Conservation (phyloP, 305 asterid genomes). For the Striga hermonthica region DNA sequence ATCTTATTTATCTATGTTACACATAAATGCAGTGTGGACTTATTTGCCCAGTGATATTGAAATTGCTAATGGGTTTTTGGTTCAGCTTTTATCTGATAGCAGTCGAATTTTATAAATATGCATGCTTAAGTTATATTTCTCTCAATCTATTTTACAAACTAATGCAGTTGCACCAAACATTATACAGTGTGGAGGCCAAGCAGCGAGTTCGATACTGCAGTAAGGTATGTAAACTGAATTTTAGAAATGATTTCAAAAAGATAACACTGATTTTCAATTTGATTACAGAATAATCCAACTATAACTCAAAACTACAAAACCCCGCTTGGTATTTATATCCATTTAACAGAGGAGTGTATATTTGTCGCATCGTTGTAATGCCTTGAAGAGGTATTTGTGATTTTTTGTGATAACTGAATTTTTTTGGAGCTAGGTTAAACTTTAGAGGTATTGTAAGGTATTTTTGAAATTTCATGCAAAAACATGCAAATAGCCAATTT, state of each 20-base stretch:
- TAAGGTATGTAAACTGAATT: constrained; percentile 40
- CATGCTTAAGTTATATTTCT: constrained; percentile 5
- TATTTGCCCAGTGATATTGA: neutral
- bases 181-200: constrained; percentile 39
- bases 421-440: neutral
- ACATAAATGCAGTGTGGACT: neutral
- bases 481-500: constrained; percentile 1
- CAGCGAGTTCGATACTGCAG: constrained; percentile 39
- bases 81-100: neutral
- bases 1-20: neutral
- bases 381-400: no score
- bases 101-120: neutral
- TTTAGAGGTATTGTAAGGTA: neutral
- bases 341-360: no score
- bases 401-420: neutral
- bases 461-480: neutral
- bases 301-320: no score
- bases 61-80: constrained; percentile 1
- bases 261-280: neutral
- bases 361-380: no score
- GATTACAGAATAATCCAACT: no score
- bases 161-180: constrained; percentile 4
- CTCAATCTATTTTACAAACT: constrained; percentile 20
- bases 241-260: neutral
- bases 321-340: no score